Conservation (phyloP, 805 yeast genomes). For the Komagataella populi region DNA sequence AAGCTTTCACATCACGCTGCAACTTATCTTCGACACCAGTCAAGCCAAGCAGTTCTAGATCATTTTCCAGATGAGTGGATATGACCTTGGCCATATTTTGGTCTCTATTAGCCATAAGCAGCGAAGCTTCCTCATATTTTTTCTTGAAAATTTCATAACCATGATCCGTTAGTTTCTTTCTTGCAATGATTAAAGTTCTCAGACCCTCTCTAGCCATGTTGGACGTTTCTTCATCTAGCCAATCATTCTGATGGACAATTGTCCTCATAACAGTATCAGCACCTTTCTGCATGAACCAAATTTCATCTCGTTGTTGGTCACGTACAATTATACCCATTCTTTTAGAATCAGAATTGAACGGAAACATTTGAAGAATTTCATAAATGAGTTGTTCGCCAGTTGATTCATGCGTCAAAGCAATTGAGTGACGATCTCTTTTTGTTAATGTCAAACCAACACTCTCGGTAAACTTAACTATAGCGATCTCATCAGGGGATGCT, state of each 20-base stretch:
- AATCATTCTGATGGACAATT: slow-evolving; percentile 77
- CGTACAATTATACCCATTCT: slow-evolving; percentile 86
- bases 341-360: slow-evolving; percentile 90
- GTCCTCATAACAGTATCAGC: slow-evolving; percentile 90
- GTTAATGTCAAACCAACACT: slow-evolving; percentile 68
- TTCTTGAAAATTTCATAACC: slow-evolving; percentile 48
- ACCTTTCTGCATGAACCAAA: slow-evolving; percentile 85
- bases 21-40: slow-evolving; percentile 97
- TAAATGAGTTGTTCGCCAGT: slow-evolving; percentile 38
- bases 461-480: slow-evolving; percentile 88
- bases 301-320: slow-evolving; percentile 49
- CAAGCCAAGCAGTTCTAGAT: slow-evolving; percentile 75
- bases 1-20: slow-evolving; percentile 82
- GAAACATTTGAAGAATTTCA: slow-evolving; percentile 74
- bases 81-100: slow-evolving; percentile 56
- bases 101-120: slow-evolving; percentile 75
- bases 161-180: slow-evolving; percentile 48
- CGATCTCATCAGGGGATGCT: slow-evolving; percentile 97
- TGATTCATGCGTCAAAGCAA: slow-evolving; percentile 52
- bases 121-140: slow-evolving; percentile 58
- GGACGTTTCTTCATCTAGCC: slow-evolving; percentile 96
- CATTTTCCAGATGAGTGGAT: slow-evolving; percentile 58
- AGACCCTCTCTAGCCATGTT: slow-evolving; percentile 98
- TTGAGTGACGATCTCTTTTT: slow-evolving; percentile 69
- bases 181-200: slow-evolving; percentile 88